phyloP scores from a whole-genome alignment of 345 rosid genomes.

The Brassica juncea region DNA sequence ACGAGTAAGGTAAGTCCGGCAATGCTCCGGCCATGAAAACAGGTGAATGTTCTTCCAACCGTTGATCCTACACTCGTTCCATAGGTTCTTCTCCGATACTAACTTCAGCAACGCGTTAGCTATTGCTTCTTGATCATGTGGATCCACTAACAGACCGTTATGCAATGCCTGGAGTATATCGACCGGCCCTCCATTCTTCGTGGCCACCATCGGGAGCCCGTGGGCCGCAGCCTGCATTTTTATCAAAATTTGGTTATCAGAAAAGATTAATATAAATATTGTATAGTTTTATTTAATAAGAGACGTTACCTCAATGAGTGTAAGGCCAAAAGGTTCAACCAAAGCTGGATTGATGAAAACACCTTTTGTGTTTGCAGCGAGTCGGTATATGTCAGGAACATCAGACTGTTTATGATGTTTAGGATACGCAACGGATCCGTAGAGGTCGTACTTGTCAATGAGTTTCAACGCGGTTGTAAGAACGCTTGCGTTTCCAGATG shows the following conservation, averaged over 20 bases:
- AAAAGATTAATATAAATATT: background rate
- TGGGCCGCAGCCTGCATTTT: conserved; percentile 88
- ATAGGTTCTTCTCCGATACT: conserved; percentile 88
- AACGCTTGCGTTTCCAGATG: conserved; percentile 77
- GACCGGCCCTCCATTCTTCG: conserved; percentile 97
- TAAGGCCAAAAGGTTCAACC: conserved; percentile 97
- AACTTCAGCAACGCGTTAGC: conserved; percentile 85
- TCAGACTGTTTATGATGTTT: conserved; percentile 96
- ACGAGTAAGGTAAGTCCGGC: conserved; percentile 91
- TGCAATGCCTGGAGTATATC: conserved; percentile 92
- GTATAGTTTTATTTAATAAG: background rate
- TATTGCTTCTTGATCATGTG: conserved; percentile 84
- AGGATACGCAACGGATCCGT: conserved; percentile 90
- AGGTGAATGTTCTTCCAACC: conserved; percentile 97
- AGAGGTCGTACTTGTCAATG: conserved; percentile 90
- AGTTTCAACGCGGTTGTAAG: conserved; percentile 81
- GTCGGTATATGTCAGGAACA: conserved; percentile 94
- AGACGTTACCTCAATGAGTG: conserved; percentile 77
- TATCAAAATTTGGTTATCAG: background rate
- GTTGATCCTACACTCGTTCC: conserved; percentile 83
- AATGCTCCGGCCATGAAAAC: conserved; percentile 98
- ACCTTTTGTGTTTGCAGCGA: conserved; percentile 92
- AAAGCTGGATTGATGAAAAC: conserved; percentile 97
- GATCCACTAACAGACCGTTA: conserved; percentile 94
- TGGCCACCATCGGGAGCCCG: conserved; percentile 98